Percentiles rank a stretch among this genome's conserved stretches.
Conservation (phyloP, 441 rosid species). For the Erodium trifolium region DNA sequence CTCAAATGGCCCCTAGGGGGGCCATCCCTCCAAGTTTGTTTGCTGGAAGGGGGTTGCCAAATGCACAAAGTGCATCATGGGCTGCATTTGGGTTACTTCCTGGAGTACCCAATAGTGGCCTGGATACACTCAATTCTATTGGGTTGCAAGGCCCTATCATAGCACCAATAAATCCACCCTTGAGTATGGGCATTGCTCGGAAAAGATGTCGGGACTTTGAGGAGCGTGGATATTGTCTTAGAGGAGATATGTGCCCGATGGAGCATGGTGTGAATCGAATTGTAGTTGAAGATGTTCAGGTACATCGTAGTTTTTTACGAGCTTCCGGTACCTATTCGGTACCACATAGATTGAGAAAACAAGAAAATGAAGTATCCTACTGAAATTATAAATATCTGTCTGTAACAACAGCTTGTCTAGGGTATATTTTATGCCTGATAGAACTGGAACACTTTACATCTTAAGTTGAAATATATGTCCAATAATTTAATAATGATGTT, state of each 20-base stretch:
- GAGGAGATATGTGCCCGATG: constrained; percentile 99
- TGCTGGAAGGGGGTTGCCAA: constrained; percentile 68
- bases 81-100: constrained; percentile 75
- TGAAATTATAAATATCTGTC: neutral
- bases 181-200: constrained; percentile 68
- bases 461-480: neutral
- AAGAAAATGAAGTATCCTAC: neutral
- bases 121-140: constrained; percentile 65
- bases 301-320: constrained; percentile 21
- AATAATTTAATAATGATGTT: neutral
- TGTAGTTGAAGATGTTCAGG: constrained; percentile 99
- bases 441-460: constrained; percentile 9
- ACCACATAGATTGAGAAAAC: neutral
- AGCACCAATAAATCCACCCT: constrained; percentile 51
- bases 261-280: constrained; percentile 99
- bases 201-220: constrained; percentile 96
- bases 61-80: constrained; percentile 62
- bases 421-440: neutral
- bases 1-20: constrained; percentile 65
- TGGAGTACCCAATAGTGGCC: constrained; percentile 62
- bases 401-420: neutral
- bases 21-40: constrained; percentile 48
- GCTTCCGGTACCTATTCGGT: neutral
- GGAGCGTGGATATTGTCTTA: constrained; percentile 96
- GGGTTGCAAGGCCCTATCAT: constrained; percentile 68